phyloP scores from a whole-genome alignment of 441 rosid genomes.

The Aquilaria agallochum region DNA sequence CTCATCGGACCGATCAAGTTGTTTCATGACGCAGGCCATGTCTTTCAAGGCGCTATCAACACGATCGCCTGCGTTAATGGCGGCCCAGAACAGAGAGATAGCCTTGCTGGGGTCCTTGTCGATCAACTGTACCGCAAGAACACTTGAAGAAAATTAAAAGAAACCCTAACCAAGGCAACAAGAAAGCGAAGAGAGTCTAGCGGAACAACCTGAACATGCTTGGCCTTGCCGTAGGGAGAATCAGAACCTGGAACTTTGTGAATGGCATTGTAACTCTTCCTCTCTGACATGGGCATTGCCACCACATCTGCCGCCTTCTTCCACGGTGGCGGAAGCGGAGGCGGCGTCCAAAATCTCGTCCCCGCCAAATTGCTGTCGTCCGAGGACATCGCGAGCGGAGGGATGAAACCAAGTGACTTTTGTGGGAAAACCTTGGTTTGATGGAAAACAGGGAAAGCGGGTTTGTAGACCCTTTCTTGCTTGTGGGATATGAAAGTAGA shows the following conservation, averaged over 20 bases:
- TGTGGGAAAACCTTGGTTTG: not conserved
- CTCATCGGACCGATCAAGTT: conserved; percentile 75
- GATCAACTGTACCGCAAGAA: conserved; percentile 44
- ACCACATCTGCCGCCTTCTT: conserved; percentile 17
- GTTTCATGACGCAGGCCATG: conserved; percentile 95
- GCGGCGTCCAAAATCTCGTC: conserved; percentile 46
- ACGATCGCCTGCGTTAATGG: conserved; percentile 82
- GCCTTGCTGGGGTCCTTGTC: conserved; percentile 77
- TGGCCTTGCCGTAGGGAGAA: conserved; percentile 85
- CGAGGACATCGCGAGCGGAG: conserved; percentile 28
- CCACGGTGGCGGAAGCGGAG: conserved; percentile 36
- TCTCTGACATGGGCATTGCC: conserved; percentile 40
- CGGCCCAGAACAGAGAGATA: conserved; percentile 87
- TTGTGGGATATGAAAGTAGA: too few species aligned
- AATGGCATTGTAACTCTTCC: conserved; percentile 50
- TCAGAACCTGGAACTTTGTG: conserved; percentile 78
- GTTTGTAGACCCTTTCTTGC: not conserved
- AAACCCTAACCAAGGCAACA: not conserved
- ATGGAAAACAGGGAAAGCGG: not conserved
- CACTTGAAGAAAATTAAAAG: not conserved
- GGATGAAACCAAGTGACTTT: not conserved
- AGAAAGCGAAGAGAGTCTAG: not conserved
- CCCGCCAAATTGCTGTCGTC: conserved; percentile 14
- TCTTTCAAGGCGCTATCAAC: conserved; percentile 90
- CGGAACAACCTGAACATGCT: conserved; percentile 58